These are phyloP conservation scores for Anethum foeniculum DNA, from an alignment of 140 eudicot genomes.

Conservation along the genomic window DNA sequence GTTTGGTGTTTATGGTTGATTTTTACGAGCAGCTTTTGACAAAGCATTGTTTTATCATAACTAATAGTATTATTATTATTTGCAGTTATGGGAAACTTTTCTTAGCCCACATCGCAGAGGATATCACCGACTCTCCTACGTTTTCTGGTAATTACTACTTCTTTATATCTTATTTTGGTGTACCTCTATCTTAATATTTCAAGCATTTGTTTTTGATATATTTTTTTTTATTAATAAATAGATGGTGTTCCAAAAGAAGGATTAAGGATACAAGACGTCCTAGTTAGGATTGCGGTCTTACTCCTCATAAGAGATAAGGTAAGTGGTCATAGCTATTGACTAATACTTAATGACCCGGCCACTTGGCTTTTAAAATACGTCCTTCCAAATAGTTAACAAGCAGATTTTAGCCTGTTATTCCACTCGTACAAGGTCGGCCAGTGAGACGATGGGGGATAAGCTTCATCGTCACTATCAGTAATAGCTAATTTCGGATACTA, in stretches of 20 bases:
- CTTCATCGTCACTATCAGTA: neutral
- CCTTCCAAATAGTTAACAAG: neutral
- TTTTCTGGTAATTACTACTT: slow-evolving; percentile 54
- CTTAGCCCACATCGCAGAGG: slow-evolving; percentile 76
- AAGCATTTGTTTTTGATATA: neutral
- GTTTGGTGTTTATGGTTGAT: neutral
- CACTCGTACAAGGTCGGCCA: neutral
- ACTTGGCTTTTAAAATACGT: neutral
- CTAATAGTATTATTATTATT: neutral
- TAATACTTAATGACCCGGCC: neutral
- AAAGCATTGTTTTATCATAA: neutral
- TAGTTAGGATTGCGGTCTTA: slow-evolving; percentile 77
- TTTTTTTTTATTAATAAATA: slow-evolving; percentile 19
- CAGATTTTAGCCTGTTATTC: neutral
- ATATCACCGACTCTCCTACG: slow-evolving; percentile 55
- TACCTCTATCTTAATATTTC: neutral
- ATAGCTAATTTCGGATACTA: neutral
- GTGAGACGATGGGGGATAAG: too few relatives aligned
- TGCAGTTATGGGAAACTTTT: slow-evolving; percentile 82
- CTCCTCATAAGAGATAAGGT: slow-evolving; percentile 73
- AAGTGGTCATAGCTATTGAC: slow-evolving; percentile 13
- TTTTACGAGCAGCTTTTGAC: neutral
- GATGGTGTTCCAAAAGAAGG: slow-evolving; percentile 99
- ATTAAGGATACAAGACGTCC: slow-evolving; percentile 78
- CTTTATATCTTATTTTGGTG: neutral